These are phyloP conservation scores for Nadsonia starkeyi-henricii DNA, from an alignment of 1,139 yeast species.

Conservation along the genomic window DNA sequence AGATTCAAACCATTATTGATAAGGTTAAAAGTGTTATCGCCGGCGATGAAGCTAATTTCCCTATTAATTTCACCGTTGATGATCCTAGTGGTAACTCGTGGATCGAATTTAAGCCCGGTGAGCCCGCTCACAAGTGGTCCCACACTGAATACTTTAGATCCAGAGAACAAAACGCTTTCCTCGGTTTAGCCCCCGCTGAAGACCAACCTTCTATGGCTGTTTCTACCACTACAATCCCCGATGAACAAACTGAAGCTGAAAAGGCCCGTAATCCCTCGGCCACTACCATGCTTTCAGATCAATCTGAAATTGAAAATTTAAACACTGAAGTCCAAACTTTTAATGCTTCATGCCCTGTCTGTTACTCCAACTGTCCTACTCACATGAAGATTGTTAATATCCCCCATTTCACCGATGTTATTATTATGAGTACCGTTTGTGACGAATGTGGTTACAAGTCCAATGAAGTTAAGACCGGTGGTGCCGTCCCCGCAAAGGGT, in stretches of 20 bases:
- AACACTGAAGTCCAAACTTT: conserved; percentile 86
- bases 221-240: conserved; percentile 13
- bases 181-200: conserved; percentile 49
- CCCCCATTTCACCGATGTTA: conserved; percentile 96
- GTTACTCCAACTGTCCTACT: conserved; percentile 65
- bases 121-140: conserved; percentile 84
- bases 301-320: conserved; percentile 65
- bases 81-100: conserved; percentile 98
- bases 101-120: conserved; percentile 84
- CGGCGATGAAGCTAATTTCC: conserved; percentile 56
- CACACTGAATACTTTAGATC: conserved; percentile 72
- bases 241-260: conserved; percentile 28
- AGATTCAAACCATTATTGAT: conserved; percentile 55
- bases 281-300: conserved; percentile 21
- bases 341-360: conserved; percentile 83
- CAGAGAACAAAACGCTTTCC: conserved; percentile 72
- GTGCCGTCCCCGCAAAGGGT: conserved; percentile 83
- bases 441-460: conserved; percentile 90
- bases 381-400: conserved; percentile 95
- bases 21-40: conserved; percentile 45
- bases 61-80: conserved; percentile 67
- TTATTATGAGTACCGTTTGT: conserved; percentile 91
- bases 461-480: conserved; percentile 97
- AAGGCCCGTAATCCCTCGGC: conserved; percentile 20
- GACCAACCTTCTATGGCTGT: conserved; percentile 8